Percentiles rank a stretch among this genome's conserved stretches.
Evolutionary conservation across 805 yeast genomes (phyloP).

Genomic region (Yamadazyma laniorum): DNA sequence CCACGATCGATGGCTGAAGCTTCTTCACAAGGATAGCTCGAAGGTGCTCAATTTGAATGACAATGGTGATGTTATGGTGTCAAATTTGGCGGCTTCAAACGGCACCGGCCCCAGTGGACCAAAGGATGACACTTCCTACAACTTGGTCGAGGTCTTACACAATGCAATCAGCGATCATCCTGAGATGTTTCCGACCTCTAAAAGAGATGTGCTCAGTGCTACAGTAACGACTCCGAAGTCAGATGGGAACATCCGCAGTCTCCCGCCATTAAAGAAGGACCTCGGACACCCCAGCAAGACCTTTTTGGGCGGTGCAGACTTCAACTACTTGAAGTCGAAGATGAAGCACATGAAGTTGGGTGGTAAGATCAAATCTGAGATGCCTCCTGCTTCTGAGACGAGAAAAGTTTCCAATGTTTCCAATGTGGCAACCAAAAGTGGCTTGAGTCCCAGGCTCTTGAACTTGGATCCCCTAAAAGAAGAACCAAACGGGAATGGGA

Average conservation of each 20-base stretch:
- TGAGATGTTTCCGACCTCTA: conserved; percentile 3
- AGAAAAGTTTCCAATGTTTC: no score
- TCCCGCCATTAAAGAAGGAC: no score
- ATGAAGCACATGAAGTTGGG: not conserved
- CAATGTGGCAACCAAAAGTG: no score
- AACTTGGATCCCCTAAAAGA: no score
- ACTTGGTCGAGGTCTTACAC: conserved; percentile 1
- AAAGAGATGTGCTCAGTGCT: no score
- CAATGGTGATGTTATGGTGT: not conserved
- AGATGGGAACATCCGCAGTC: no score
- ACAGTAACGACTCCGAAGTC: no score
- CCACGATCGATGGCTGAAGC: conserved; percentile 39
- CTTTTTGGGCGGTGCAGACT: no score
- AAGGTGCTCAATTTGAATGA: not conserved
- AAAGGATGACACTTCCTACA: not conserved
- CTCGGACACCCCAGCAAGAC: no score
- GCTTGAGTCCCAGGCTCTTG: no score
- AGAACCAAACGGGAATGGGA: no score
- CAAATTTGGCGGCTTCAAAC: not conserved
- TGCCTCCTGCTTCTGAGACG: no score
- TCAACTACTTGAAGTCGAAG: not conserved
- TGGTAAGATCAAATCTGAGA: not conserved
- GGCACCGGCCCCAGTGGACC: not conserved
- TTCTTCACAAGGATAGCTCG: conserved; percentile 18
- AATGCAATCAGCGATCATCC: conserved; percentile 1